A percentile compares a stretch with the other conserved stretches of the same genome.
Conservation (phyloP, 345 rosid genomes). For the Toxicodendron radicans region DNA sequence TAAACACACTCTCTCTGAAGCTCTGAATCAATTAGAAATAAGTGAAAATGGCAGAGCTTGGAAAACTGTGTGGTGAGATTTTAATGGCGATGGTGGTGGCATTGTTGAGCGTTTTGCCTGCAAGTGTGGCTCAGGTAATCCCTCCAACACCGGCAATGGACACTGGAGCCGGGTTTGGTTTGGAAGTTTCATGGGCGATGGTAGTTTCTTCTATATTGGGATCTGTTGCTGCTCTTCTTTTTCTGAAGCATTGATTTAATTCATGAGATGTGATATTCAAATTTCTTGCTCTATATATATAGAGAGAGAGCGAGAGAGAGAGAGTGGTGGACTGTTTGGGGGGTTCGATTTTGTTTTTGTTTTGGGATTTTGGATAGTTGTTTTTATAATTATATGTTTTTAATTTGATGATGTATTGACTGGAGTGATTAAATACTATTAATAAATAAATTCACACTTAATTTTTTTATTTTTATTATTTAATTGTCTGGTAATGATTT, state of each 20-base stretch:
- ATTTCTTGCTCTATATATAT: background rate
- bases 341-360: background rate
- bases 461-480: no score
- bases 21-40: background rate
- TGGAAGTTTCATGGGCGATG: background rate
- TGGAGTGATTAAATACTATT: background rate
- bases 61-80: no score
- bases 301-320: background rate
- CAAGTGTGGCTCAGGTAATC: background rate
- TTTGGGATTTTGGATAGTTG: background rate
- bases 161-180: slow-evolving; percentile 21
- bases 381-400: no score
- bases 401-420: background rate
- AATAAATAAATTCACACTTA: no score
- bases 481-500: no score
- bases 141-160: slow-evolving; percentile 22
- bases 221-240: slow-evolving; percentile 17
- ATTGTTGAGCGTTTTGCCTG: background rate
- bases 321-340: no score
- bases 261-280: background rate
- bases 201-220: slow-evolving; percentile 1
- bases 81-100: background rate
- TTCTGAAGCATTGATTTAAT: background rate
- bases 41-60: slow-evolving; percentile 6
- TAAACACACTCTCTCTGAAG: no score